Percentiles rank a stretch among this genome's conserved stretches.
These are phyloP conservation scores for Leccinum disarticulatum DNA, from an alignment of 768 basidiomycete genomes.

Conservation along the genomic window DNA sequence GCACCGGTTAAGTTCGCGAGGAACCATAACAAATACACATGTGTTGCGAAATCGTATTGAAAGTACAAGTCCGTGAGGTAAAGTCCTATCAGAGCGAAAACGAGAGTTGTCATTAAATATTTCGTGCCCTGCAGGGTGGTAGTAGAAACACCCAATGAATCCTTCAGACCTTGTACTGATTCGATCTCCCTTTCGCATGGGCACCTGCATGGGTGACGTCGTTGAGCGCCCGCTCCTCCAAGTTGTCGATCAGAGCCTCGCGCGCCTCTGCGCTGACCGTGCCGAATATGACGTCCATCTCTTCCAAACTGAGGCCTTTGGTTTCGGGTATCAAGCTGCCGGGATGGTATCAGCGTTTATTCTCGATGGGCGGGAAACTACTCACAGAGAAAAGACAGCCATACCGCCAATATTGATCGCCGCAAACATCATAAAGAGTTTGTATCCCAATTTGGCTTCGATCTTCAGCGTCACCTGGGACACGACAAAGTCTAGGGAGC, in stretches of 20 bases:
- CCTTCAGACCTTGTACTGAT: slow-evolving; percentile 9
- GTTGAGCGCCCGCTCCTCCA: slow-evolving; percentile 36
- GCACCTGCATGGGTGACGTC: neutral
- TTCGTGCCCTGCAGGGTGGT: no score
- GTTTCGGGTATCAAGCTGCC: slow-evolving; percentile 59
- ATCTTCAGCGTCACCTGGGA: slow-evolving; percentile 70
- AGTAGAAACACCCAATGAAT: no score
- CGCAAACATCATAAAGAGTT: slow-evolving; percentile 77
- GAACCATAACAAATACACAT: no score
- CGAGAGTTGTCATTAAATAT: no score
- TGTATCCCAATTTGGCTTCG: slow-evolving; percentile 61
- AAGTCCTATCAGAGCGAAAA: no score
- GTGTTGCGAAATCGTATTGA: no score
- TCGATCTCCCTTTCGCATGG: neutral
- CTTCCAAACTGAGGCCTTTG: slow-evolving; percentile 54
- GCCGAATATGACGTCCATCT: slow-evolving; percentile 61
- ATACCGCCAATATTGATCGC: slow-evolving; percentile 72
- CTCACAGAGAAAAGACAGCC: slow-evolving; percentile 64
- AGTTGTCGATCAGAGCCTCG: slow-evolving; percentile 46
- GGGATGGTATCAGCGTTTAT: neutral
- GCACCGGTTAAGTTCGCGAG: slow-evolving; percentile 51
- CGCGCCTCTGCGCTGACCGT: slow-evolving; percentile 55
- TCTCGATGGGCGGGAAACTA: neutral
- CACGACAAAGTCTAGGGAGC: slow-evolving; percentile 59
- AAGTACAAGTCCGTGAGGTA: no score